Evolutionary conservation across 2,329 filamentous ascomycete species (phyloP).

Genomic region (Dryadomyces quercivorus): DNA sequence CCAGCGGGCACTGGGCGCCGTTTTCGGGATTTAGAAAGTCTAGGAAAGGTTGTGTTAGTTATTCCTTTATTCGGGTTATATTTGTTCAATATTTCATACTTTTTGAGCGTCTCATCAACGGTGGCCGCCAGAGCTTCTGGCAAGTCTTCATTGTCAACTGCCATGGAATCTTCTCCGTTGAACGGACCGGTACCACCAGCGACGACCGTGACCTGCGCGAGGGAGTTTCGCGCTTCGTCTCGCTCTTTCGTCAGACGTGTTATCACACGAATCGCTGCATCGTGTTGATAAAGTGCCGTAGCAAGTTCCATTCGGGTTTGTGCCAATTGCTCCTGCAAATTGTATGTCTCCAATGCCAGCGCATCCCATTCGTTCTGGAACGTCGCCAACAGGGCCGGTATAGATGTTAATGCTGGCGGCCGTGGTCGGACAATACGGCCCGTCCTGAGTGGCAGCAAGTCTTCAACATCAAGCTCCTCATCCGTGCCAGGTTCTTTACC

Average conservation of each 20-base stretch:
- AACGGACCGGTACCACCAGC: slow-evolving; percentile 28
- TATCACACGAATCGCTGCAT: slow-evolving; percentile 93
- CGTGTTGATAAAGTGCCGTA: slow-evolving; percentile 89
- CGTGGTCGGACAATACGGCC: slow-evolving; percentile 75
- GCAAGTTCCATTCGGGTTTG: slow-evolving; percentile 90
- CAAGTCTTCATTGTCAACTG: slow-evolving; percentile 70
- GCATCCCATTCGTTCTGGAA: slow-evolving; percentile 99
- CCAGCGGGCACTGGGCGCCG: slow-evolving; percentile 76
- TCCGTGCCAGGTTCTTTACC: slow-evolving; percentile 85
- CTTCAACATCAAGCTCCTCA: slow-evolving; percentile 70
- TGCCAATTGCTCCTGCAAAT: slow-evolving; percentile 74
- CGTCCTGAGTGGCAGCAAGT: slow-evolving; percentile 79
- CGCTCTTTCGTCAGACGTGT: slow-evolving; percentile 80
- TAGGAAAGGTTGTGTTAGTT: slow-evolving; percentile 21
- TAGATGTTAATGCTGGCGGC: slow-evolving; percentile 88
- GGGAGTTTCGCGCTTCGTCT: slow-evolving; percentile 80
- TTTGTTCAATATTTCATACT: slow-evolving; percentile 20
- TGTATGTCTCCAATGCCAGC: slow-evolving; percentile 81
- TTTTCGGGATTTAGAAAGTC: slow-evolving; percentile 76
- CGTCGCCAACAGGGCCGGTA: slow-evolving; percentile 82
- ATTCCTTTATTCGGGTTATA: background rate
- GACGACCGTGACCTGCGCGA: slow-evolving; percentile 77
- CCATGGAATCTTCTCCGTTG: slow-evolving; percentile 74
- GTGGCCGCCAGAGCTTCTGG: slow-evolving; percentile 58
- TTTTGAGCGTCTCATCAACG: slow-evolving; percentile 69